Evolutionary conservation across 1,284 basidiomycete species (phyloP), one percentile per base, ranked within the genome.

Genomic region (Cutaneotrichosporon spelunceum): DNA sequence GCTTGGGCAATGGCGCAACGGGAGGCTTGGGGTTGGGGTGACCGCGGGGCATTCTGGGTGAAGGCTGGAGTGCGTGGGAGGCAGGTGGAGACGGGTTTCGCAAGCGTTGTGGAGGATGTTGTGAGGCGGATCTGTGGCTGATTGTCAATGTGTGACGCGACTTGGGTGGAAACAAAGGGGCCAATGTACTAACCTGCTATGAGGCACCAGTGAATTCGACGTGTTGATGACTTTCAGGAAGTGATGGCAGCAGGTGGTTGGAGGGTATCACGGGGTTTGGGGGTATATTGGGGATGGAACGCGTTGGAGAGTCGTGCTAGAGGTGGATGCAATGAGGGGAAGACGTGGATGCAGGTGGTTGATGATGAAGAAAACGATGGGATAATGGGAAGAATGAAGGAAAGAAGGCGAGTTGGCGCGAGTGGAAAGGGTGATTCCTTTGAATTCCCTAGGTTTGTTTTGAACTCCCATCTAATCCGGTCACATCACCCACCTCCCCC

Each of bases 11-110:
- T 10, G 24, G 45, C 42, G 44, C 42, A n/a, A 33, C 26, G 33
- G 19, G 16, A 5, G 45, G 33, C 27, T 54, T 48, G 11, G 61
- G 26, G 42, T 54, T 39, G 30, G 61, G 26, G 30, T 14, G 33
- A 10, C 53, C 47, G 34, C 54, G 56, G 33, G 61, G 56, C 57
- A 59, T 59, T 33, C 19, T 30, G 61, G 49, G 49, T 16, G 29
- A 13, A 23, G 53, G 27, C 11, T 36, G 45, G 3, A 29, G 27
- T 2, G 3, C 47, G 56, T 42, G 24, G 33, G 10, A 27, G 23
- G 13, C 13, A 19, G 39, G 39, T 48, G 23, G 6, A 19, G 9
- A 23, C 8, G 4, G 19, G 24, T 14, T 26, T 14, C 8, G 45
- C 8, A 27, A 24, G 26, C 13, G 30, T 23, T 30, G 52, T 33